A percentile compares a stretch with the other conserved stretches of the same genome.
Evolutionary conservation across 129 eudicot species (phyloP).

Genomic region (Ambrosia trifida): DNA sequence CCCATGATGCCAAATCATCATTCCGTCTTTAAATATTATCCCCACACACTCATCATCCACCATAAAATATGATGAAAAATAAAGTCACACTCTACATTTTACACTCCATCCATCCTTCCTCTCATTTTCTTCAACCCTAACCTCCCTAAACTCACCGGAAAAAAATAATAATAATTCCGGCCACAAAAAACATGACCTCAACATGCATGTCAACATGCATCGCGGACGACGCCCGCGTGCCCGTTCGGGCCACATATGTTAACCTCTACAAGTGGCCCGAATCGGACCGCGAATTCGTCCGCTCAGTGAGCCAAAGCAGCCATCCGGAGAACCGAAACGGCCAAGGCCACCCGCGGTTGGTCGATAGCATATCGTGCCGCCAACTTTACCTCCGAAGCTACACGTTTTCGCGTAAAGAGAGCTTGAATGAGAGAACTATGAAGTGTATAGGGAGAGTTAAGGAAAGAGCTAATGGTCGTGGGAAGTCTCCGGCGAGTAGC

Average conservation of each 20-base stretch:
- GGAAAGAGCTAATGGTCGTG: constrained; percentile 34
- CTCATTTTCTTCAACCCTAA: constrained; percentile 38
- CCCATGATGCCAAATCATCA: constrained; percentile 44
- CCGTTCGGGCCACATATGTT: constrained; percentile 71
- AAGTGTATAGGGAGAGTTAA: constrained; percentile 54
- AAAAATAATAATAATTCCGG: constrained; percentile 4
- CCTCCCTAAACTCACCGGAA: constrained; percentile 20
- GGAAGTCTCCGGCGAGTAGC: constrained; percentile 24
- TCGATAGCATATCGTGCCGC: constrained; percentile 82
- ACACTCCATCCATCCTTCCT: constrained; percentile 25
- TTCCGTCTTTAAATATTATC: constrained; percentile 20
- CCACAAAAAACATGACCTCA: constrained; percentile 53
- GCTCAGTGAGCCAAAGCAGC: constrained; percentile 61
- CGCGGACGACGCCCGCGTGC: constrained; percentile 50
- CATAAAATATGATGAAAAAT: background rate
- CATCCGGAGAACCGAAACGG: constrained; percentile 11
- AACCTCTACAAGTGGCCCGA: constrained; percentile 96
- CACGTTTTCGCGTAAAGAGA: constrained; percentile 81
- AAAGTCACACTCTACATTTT: constrained; percentile 25
- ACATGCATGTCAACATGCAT: constrained; percentile 74
- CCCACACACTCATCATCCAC: constrained; percentile 38
- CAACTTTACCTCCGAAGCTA: constrained; percentile 82
- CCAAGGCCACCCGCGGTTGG: constrained; percentile 54
- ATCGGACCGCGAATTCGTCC: constrained; percentile 75
- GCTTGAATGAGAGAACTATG: constrained; percentile 45